Percentiles rank a stretch among this genome's conserved stretches.
phyloP scores from a whole-genome alignment of 345 rosid species.

The Mangifera indica region DNA sequence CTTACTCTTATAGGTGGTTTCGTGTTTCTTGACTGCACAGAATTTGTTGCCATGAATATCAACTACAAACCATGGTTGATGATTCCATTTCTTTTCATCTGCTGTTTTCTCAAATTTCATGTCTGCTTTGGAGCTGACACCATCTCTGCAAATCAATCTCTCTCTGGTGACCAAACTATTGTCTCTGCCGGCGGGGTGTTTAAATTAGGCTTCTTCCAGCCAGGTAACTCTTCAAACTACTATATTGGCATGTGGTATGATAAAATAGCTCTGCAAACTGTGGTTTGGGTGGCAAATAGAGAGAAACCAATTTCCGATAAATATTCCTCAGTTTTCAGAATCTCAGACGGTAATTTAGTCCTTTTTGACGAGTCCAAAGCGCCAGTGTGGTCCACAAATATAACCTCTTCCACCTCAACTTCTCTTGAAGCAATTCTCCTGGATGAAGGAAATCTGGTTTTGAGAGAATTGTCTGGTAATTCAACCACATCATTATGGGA shows the following conservation, averaged over 20 bases:
- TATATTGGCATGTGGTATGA: conserved; percentile 33
- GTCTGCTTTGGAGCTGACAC: conserved; percentile 19
- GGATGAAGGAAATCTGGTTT: conserved; percentile 43
- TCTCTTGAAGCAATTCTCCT: conserved; percentile 30
- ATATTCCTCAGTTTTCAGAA: conserved; percentile 17
- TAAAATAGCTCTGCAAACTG: neutral
- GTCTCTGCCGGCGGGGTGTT: conserved; percentile 21
- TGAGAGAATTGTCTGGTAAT: conserved; percentile 29
- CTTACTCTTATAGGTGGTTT: neutral
- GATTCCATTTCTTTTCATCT: conserved; percentile 16
- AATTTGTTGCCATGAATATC: conserved; percentile 17
- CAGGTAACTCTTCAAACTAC: conserved; percentile 27
- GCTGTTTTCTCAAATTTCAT: conserved; percentile 13
- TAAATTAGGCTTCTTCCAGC: conserved; percentile 28
- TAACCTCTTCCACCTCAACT: neutral
- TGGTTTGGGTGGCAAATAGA: conserved; percentile 36
- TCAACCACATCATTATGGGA: conserved; percentile 49
- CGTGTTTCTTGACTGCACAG: neutral
- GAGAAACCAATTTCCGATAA: conserved; percentile 21
- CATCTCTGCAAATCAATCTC: conserved; percentile 21
- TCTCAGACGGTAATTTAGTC: conserved; percentile 30
- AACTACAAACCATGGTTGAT: conserved; percentile 13
- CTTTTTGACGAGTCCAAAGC: conserved; percentile 15
- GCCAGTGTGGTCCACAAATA: conserved; percentile 16
- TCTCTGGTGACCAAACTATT: conserved; percentile 28